Evolutionary conservation across 352 stramenopile genomes (phyloP).

Genomic region (Phytophthora fragariaefolia): DNA sequence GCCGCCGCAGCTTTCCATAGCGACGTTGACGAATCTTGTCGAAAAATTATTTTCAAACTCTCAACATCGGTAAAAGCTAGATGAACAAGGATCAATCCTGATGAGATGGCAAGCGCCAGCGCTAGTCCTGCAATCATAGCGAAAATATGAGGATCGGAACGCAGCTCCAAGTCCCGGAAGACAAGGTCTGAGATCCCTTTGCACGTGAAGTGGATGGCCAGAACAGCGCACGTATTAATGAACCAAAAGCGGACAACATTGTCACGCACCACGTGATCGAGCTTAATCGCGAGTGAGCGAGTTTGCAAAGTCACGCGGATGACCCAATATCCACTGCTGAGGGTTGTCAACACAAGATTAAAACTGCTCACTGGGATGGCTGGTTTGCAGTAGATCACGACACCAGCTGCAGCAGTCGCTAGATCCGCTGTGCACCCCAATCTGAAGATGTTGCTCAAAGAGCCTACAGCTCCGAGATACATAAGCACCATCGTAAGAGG

Average conservation of each 20-base stretch:
- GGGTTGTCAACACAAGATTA: conserved; percentile 36
- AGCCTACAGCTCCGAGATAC: conserved; percentile 44
- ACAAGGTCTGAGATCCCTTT: conserved; percentile 32
- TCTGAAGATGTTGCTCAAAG: conserved; percentile 54
- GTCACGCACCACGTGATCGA: conserved; percentile 30
- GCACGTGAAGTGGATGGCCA: conserved; percentile 43
- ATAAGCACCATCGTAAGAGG: conserved; percentile 44
- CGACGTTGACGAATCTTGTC: neutral
- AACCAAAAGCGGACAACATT: conserved; percentile 41
- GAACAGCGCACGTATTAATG: conserved; percentile 18
- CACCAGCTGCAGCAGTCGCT: conserved; percentile 17
- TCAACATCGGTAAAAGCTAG: conserved; percentile 9
- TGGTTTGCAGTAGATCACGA: conserved; percentile 42
- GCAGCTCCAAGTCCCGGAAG: conserved; percentile 32
- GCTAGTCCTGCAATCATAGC: conserved; percentile 37
- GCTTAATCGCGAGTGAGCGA: conserved; percentile 27
- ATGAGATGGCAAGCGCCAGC: conserved; percentile 33
- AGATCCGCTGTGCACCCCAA: conserved; percentile 38
- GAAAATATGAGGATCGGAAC: conserved; percentile 45
- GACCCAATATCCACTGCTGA: conserved; percentile 45
- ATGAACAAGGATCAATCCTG: conserved; percentile 34
- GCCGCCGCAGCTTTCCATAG: neutral
- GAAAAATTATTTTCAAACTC: neutral
- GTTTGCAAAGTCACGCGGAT: conserved; percentile 46
- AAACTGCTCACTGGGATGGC: conserved; percentile 40